phyloP scores from a whole-genome alignment of 1,284 basidiomycete genomes.

The Neolentinus lepideus region DNA sequence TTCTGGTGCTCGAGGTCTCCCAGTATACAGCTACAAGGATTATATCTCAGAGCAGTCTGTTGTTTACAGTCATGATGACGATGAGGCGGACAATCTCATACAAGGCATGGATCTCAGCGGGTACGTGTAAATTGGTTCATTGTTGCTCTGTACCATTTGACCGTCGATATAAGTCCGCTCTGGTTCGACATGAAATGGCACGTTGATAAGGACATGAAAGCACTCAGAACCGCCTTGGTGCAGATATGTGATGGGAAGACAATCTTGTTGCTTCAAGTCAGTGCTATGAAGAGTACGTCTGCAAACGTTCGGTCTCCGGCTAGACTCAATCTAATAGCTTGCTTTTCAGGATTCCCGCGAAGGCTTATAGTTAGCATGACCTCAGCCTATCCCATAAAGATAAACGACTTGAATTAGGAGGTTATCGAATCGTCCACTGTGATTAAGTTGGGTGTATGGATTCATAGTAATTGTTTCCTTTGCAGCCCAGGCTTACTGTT shows the following conservation, averaged over 20 bases:
- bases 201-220: conserved; percentile 25
- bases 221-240: conserved; percentile 1
- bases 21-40: conserved; percentile 33
- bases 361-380: conserved; percentile 28
- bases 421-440: conserved; percentile 36
- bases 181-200: conserved; percentile 62
- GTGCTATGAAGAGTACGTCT: conserved; percentile 36
- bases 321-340: conserved; percentile 40
- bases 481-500: neutral
- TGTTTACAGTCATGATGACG: conserved; percentile 32
- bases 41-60: conserved; percentile 26
- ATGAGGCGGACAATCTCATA: conserved; percentile 34
- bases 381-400: conserved; percentile 1
- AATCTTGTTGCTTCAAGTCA: conserved; percentile 7
- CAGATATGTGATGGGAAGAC: neutral
- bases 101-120: conserved; percentile 29
- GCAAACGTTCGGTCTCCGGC: conserved; percentile 41
- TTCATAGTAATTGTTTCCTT: conserved; percentile 36
- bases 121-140: conserved; percentile 16
- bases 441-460: conserved; percentile 55
- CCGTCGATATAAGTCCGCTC: conserved; percentile 30
- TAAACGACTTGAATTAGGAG: conserved; percentile 23
- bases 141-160: too few relatives aligned
- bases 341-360: conserved; percentile 40
- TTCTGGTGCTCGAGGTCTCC: conserved; percentile 9